Base-by-base conservation (phyloP, 148 eudicot species). In the Amaranthus cruentus region DNA sequence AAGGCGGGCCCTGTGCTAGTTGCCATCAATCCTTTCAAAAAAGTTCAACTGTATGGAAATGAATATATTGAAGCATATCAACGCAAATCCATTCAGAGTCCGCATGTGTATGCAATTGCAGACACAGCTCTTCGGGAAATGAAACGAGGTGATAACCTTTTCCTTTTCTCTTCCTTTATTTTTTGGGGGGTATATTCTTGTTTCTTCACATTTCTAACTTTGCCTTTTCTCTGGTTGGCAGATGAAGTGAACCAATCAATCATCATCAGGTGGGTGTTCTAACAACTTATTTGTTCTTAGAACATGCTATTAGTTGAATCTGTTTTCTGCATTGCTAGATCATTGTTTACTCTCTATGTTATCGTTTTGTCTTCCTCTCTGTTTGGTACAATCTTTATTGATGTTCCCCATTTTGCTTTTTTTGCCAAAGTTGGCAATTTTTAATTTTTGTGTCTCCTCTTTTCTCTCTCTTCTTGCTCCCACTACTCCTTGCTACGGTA, bases 211-310 rank as follows among this genome's bases (percentile, higher is more conserved):
- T 64, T 54, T 47, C 73, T 73, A 63, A 58, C 44, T 21, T 44
- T 68, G 42, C 51, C 7, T 66, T 56, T 44, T 80, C 72, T 72
- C 10, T 67, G 57, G 58, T 68, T 75, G 81, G 42, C 92, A 96
- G 99, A 92, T 96, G 97, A 92, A 92, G 92, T 96, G 74, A 96
- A 96, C 77, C 99, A 96, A 75, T 96, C 97, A 66, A 92, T 96
- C 75, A 89, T 92, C 72, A 90, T 96, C 85, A 96, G 97, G 99
- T 96, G 68, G 81, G 96, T 81, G 65, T 63, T 60, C 44, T 51
- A 21, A 54, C 58, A 46, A n/a, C 46, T 54, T 50, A 9, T 58
- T 52, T 9, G 9, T 53, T 14, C 62, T 64, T 6, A 28, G 55
- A 48, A 44, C 62, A 57, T 42, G 60, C 44, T 49, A 5, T 72